Conservation (phyloP, 1,139 yeast genomes). For the Debaryomyces udenii region DNA sequence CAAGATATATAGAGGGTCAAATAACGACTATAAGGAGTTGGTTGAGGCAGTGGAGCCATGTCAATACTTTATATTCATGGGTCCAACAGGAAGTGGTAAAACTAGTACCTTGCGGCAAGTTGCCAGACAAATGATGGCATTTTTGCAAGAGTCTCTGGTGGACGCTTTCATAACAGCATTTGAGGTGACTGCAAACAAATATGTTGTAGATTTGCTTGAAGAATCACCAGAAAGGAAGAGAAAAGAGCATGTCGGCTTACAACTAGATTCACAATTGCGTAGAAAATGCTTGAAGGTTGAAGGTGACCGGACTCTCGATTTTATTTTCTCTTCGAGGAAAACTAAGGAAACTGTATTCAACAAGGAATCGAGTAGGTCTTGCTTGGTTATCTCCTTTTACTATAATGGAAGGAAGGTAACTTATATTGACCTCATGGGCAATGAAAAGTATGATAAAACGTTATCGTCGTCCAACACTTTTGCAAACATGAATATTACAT, state of each 20-base stretch:
- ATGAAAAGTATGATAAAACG: slow-evolving; percentile 28
- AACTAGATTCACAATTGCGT: slow-evolving; percentile 21
- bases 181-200: slow-evolving; percentile 33
- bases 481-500: slow-evolving; percentile 33
- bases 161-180: slow-evolving; percentile 27
- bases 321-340: slow-evolving; percentile 24
- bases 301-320: slow-evolving; percentile 14
- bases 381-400: slow-evolving; percentile 30
- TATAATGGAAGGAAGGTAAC: slow-evolving; percentile 25
- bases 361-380: slow-evolving; percentile 29
- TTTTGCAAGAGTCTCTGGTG: slow-evolving; percentile 5
- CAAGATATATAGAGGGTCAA: slow-evolving; percentile 17
- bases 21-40: slow-evolving; percentile 18
- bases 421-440: slow-evolving; percentile 37
- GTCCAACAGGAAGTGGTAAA: slow-evolving; percentile 41
- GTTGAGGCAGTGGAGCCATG: slow-evolving; percentile 15
- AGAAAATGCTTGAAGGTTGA: slow-evolving; percentile 14
- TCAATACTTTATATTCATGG: slow-evolving; percentile 30
- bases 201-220: slow-evolving; percentile 31
- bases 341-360: slow-evolving; percentile 26
- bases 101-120: slow-evolving; percentile 28
- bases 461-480: slow-evolving; percentile 23
- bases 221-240: slow-evolving; percentile 15
- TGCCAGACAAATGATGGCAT: background rate
- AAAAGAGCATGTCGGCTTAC: slow-evolving; percentile 11